phyloP scores from a whole-genome alignment of 352 stramenopile genomes.

The Phytophthora macrochlamydospora region DNA sequence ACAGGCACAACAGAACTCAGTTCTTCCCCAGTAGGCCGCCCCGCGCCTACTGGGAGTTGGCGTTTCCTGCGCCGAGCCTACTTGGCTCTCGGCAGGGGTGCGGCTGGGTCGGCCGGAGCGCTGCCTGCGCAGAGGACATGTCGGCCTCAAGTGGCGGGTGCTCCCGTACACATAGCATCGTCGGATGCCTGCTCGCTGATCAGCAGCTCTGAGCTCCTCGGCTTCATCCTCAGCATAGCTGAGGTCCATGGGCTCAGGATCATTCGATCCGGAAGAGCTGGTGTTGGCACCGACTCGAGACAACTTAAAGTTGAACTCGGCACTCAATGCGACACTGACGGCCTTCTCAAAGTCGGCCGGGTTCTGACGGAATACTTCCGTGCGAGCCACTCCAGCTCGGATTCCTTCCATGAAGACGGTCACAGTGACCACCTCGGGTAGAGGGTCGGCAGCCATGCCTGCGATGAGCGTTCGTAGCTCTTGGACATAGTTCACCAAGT shows the following conservation, averaged over 20 bases:
- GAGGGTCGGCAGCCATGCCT: slow-evolving; percentile 4
- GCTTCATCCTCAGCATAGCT: slow-evolving; percentile 15
- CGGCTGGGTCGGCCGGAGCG: not conserved
- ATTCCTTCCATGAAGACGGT: slow-evolving; percentile 14
- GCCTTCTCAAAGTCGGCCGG: slow-evolving; percentile 1
- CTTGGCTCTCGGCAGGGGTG: not conserved
- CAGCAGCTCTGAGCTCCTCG: slow-evolving; percentile 2
- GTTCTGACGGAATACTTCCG: not conserved
- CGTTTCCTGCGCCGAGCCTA: not conserved
- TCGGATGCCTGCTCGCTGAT: not conserved
- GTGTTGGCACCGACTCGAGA: not conserved
- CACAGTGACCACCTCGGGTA: slow-evolving; percentile 4
- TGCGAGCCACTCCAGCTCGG: not conserved
- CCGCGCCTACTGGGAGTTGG: not conserved
- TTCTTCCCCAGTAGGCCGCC: not conserved
- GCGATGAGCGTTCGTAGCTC: slow-evolving; percentile 9
- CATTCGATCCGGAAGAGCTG: not conserved
- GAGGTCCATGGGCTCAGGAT: slow-evolving; percentile 6
- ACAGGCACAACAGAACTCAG: not conserved
- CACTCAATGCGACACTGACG: not conserved
- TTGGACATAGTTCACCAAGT: slow-evolving; percentile 10
- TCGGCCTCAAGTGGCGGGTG: not conserved
- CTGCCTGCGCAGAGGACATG: not conserved
- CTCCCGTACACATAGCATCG: slow-evolving; percentile 5
- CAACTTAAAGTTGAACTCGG: not conserved